phyloP scores from a whole-genome alignment of 2,329 filamentous ascomycete genomes.

The Botrytis paeoniae region DNA sequence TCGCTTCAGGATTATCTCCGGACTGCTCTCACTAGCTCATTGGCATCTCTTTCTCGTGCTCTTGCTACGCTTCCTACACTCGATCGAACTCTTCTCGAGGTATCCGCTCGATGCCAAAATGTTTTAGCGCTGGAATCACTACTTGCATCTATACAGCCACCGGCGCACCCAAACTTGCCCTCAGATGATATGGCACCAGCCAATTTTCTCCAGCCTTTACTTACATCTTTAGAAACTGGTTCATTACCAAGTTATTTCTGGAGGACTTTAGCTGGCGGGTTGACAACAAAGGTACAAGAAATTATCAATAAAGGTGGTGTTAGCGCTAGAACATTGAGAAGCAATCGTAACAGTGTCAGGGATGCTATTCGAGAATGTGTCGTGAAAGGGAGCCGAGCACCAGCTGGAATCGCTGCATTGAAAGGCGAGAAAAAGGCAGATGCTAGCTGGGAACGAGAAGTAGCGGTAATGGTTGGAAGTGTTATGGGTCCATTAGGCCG shows the following conservation, averaged over 20 bases:
- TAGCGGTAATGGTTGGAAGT: slow-evolving; percentile 90
- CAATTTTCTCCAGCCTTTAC: slow-evolving; percentile 67
- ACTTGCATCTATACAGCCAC: slow-evolving; percentile 64
- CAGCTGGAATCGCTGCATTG: slow-evolving; percentile 50
- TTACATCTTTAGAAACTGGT: slow-evolving; percentile 78
- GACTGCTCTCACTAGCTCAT: slow-evolving; percentile 73
- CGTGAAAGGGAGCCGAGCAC: slow-evolving; percentile 68
- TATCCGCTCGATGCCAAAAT: slow-evolving; percentile 83
- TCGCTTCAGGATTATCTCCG: slow-evolving; percentile 80
- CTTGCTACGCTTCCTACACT: slow-evolving; percentile 77
- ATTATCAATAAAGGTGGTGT: slow-evolving; percentile 80
- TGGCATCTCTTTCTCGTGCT: slow-evolving; percentile 70
- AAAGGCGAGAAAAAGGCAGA: slow-evolving; percentile 54
- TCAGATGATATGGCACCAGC: slow-evolving; percentile 28
- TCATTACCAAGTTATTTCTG: slow-evolving; percentile 91
- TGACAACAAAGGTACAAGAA: slow-evolving; percentile 77
- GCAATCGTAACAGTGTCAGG: slow-evolving; percentile 70
- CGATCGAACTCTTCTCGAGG: slow-evolving; percentile 77
- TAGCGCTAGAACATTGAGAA: slow-evolving; percentile 73
- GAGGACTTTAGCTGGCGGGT: slow-evolving; percentile 76
- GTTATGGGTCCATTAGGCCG: slow-evolving; percentile 51
- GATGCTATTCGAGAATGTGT: slow-evolving; percentile 83
- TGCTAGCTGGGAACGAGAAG: slow-evolving; percentile 79
- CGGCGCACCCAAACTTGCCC: slow-evolving; percentile 63
- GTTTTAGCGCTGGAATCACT: slow-evolving; percentile 83